Evolutionary conservation across 352 stramenopile species (phyloP).

Genomic region (Pythium guiyangense): DNA sequence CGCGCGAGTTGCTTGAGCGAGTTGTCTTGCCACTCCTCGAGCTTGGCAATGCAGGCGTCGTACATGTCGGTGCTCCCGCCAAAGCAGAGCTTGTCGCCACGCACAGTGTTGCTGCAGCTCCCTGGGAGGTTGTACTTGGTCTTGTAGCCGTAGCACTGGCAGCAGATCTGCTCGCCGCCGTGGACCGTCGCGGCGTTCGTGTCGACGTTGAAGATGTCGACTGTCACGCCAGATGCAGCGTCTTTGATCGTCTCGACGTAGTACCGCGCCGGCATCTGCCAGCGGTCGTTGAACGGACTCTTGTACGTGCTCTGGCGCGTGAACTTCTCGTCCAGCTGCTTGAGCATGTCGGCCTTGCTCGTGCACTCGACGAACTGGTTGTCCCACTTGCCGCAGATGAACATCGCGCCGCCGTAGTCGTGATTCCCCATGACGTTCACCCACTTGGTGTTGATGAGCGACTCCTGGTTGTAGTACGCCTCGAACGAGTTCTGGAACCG

Average conservation of each 20-base stretch:
- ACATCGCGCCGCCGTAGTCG: slow-evolving; percentile 67
- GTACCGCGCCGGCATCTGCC: slow-evolving; percentile 62
- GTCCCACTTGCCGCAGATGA: slow-evolving; percentile 69
- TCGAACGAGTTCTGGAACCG: slow-evolving; percentile 67
- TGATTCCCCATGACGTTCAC: slow-evolving; percentile 71
- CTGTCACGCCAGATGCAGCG: slow-evolving; percentile 24
- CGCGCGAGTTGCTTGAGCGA: slow-evolving; percentile 48
- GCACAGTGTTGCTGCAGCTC: slow-evolving; percentile 39
- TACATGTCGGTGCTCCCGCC: slow-evolving; percentile 52
- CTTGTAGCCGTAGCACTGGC: slow-evolving; percentile 72
- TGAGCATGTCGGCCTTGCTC: slow-evolving; percentile 50
- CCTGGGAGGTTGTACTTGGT: slow-evolving; percentile 39
- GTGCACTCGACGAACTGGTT: slow-evolving; percentile 58
- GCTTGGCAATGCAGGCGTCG: slow-evolving; percentile 50
- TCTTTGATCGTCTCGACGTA: slow-evolving; percentile 48
- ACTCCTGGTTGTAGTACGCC: slow-evolving; percentile 46
- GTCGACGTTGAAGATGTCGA: slow-evolving; percentile 75
- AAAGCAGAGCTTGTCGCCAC: slow-evolving; percentile 43
- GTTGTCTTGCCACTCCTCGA: slow-evolving; percentile 51
- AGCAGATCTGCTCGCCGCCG: slow-evolving; percentile 65
- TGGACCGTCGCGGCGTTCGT: slow-evolving; percentile 55
- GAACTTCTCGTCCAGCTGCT: slow-evolving; percentile 66
- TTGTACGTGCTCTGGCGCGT: slow-evolving; percentile 50
- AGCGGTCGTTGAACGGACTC: slow-evolving; percentile 62
- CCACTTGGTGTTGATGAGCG: slow-evolving; percentile 55